phyloP scores from a whole-genome alignment of 176 grass and related monocot species.

The Poa pratensis region DNA sequence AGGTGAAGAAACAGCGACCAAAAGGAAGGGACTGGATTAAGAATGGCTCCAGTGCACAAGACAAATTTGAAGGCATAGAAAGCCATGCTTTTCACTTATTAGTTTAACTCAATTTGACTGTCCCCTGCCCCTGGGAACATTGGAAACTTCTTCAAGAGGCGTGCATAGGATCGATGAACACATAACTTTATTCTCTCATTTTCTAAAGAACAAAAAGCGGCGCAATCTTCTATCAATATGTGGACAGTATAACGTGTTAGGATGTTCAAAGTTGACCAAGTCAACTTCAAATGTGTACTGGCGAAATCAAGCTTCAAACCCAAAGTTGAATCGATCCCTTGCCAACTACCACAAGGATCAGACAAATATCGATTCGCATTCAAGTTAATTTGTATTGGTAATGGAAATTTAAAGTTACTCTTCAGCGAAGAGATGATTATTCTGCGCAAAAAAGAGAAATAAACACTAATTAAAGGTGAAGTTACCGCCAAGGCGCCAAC shows the following conservation, averaged over 20 bases:
- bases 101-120: not conserved
- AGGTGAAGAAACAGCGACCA: not conserved
- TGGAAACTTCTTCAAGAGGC: slow-evolving; percentile 2
- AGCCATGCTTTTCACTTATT: not conserved
- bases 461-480: too few species aligned
- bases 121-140: not conserved
- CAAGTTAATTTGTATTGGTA: not conserved
- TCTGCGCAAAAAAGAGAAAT: too few species aligned
- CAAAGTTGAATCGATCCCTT: not conserved
- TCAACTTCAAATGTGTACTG: not conserved
- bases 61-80: slow-evolving; percentile 1
- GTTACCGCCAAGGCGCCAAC: too few species aligned
- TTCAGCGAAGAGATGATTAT: too few species aligned
- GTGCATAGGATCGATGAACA: not conserved
- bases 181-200: not conserved
- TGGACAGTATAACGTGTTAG: not conserved
- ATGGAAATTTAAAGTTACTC: not conserved
- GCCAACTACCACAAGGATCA: not conserved
- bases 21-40: not conserved
- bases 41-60: not conserved
- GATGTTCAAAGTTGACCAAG: not conserved
- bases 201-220: not conserved
- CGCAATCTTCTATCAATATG: not conserved
- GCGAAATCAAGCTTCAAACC: not conserved
- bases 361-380: not conserved